phyloP scores from a whole-genome alignment of 1,139 yeast species.

The Zygosaccharomyces sapae region DNA sequence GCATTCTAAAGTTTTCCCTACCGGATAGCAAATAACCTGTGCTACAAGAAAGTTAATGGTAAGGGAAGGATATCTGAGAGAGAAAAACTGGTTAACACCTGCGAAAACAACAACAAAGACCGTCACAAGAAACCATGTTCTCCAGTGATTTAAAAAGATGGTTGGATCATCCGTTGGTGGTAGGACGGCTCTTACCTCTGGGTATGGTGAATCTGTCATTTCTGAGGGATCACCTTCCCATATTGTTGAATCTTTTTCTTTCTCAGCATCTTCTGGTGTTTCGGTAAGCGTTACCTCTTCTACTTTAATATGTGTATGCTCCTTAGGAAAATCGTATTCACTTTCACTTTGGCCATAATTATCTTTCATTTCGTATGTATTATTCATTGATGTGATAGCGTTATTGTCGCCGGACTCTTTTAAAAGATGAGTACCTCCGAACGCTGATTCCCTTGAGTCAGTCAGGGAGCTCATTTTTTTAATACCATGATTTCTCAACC shows the following conservation, averaged over 20 bases:
- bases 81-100: conserved; percentile 49
- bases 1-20: conserved; percentile 44
- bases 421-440: too few species aligned
- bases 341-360: neutral
- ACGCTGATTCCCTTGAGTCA: too few species aligned
- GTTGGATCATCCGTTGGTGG: conserved; percentile 47
- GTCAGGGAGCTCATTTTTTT: too few species aligned
- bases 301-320: neutral
- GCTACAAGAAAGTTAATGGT: conserved; percentile 47
- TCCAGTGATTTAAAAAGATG: conserved; percentile 46
- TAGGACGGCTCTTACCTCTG: conserved; percentile 54
- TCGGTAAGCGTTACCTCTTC: conserved; percentile 2
- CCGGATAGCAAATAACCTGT: conserved; percentile 51
- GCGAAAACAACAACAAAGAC: conserved; percentile 49
- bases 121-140: conserved; percentile 48
- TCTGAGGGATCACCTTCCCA: conserved; percentile 37
- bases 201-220: conserved; percentile 49
- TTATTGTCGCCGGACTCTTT: neutral
- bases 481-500: too few species aligned
- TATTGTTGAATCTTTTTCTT: conserved; percentile 6
- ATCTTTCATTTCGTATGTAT: neutral
- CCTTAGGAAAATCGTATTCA: neutral
- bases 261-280: neutral
- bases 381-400: neutral
- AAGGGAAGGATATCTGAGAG: conserved; percentile 47